Evolutionary conservation across 1,284 basidiomycete species (phyloP), one percentile per base, ranked within the genome.

Genomic region (Coriolopsis trogii): DNA sequence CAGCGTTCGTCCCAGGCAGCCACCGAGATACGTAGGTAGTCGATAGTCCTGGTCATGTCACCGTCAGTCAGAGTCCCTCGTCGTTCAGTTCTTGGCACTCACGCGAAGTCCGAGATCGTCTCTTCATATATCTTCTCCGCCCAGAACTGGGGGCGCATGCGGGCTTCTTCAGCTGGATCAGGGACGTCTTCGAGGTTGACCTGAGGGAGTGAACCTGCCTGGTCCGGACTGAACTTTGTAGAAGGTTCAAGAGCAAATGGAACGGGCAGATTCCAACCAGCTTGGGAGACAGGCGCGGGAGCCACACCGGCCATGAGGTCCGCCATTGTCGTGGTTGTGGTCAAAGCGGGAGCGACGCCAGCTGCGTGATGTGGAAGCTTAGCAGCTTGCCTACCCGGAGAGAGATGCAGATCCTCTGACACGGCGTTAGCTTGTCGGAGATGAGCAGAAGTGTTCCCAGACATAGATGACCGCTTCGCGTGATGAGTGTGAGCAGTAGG

Each of bases 101-200:
- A 89, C 88, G 82, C 78, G 37, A 67, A 63, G 37, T 70, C 67
- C 0, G 73, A 60, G 7, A 85, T 73, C 25, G 80, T 73, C 34
- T 80, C 74, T 7, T 76, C 74, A 47, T 75, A 70, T n/a, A 91
- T 58, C 43, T 71, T 77, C 65, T 84, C 81, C 63, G 86, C 79
- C 83, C 84, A 91, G 60, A 82, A 84, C 0, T 83, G 75, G 1
- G 85, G 79, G 43, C 82, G 82, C 80, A 89, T 83, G 48, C 82
- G 77, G 1, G 78, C 78, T 60, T 85, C 77, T 55, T 84, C 79
- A 30, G 76, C 70, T 1, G 58, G 56, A 25, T 63, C 58, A 3
- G 77, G 70, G 7, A 72, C 60, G 8, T 76, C 60, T 9, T 80
- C 78, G 20, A 70, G 60, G 15, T 78, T 79, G 38, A 70, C 52